phyloP scores from a whole-genome alignment of 2,329 filamentous ascomycete genomes.

The Diaporthe velutina region DNA sequence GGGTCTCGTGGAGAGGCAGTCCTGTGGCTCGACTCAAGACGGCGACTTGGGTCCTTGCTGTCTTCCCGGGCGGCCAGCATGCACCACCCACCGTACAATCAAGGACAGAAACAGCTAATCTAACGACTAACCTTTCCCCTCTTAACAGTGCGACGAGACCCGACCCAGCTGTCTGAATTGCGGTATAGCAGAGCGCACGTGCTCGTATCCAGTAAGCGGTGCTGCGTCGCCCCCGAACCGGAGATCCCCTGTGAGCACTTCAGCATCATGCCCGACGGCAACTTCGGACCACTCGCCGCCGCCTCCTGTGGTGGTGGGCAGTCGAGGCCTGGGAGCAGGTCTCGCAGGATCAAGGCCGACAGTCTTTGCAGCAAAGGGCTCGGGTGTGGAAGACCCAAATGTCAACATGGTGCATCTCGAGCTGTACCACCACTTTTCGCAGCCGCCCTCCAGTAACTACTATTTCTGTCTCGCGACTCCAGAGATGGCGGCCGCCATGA shows the following conservation, averaged over 20 bases:
- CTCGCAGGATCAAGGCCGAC: slow-evolving; percentile 5
- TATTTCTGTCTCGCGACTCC: slow-evolving; percentile 35
- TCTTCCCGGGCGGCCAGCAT: too few relatives aligned
- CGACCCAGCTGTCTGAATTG: slow-evolving; percentile 49
- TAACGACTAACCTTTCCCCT: slow-evolving; percentile 30
- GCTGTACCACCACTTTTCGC: slow-evolving; percentile 18
- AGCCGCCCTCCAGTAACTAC: slow-evolving; percentile 44
- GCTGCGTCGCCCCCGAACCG: background rate
- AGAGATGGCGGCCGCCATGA: background rate
- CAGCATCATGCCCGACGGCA: slow-evolving; percentile 6
- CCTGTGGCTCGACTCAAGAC: background rate
- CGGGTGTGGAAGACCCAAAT: background rate
- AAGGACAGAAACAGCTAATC: background rate
- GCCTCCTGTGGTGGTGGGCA: background rate
- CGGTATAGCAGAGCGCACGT: slow-evolving; percentile 46
- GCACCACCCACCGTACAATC: background rate
- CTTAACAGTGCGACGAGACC: slow-evolving; percentile 48
- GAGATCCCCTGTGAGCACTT: slow-evolving; percentile 25
- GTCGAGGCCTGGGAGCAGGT: background rate
- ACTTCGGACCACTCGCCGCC: background rate
- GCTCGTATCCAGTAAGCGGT: slow-evolving; percentile 43
- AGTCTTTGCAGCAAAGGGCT: background rate
- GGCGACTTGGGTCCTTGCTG: background rate
- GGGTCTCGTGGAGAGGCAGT: background rate
- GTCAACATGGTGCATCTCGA: slow-evolving; percentile 29